Evolutionary conservation across 2,329 filamentous ascomycete genomes (phyloP), one percentile per base, ranked within the genome.

Genomic region (Coleophoma crateriformis): DNA sequence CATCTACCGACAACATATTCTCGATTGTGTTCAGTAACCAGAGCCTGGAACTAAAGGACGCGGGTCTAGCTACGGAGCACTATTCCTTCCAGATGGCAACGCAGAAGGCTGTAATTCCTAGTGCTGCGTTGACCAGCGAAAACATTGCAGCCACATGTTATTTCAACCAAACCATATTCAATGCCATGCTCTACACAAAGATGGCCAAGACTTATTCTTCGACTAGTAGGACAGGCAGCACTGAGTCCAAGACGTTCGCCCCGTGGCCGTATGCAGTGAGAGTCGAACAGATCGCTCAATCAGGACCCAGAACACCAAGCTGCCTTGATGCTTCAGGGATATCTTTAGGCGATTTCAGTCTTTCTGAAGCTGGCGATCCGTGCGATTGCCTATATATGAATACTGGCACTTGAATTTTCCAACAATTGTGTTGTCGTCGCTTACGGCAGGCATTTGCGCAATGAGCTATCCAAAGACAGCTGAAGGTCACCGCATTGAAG

Each of bases 181-280:
- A 74, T 22, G 83, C 74, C 1, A 78, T 72, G 3, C 64, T 88
- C 2, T 87, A 84, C 68, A 85, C 81, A n/a, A 74, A 71, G 51
- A 69, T 68, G 64, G 53, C 60, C 38, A 71, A 68, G 53, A 64
- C 63, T 0, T 73, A 69, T 54, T 68, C 69, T 4, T 57, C 58
- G 0, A 61, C 60, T 6, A 51, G 58, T 0, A 63, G 70, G 1
- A 60, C 64, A 3, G 60, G 58, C 1, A 64, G 61, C 2, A 60
- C 61, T 22, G 67, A 50, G 19, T 37, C 38, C 14, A 48, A 39
- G 55, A 47, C 37, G 46, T 75, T 71, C 56, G 56, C 64, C 13
- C 57, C 65, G 1, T 86, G 82, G 82, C 79, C 81, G 0, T 82
- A 74, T 50, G 75, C 79, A 15, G 74, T 83, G 2, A 74, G 79